phyloP scores from a whole-genome alignment of 176 grass and related monocot genomes.

The Avena eriantha region DNA sequence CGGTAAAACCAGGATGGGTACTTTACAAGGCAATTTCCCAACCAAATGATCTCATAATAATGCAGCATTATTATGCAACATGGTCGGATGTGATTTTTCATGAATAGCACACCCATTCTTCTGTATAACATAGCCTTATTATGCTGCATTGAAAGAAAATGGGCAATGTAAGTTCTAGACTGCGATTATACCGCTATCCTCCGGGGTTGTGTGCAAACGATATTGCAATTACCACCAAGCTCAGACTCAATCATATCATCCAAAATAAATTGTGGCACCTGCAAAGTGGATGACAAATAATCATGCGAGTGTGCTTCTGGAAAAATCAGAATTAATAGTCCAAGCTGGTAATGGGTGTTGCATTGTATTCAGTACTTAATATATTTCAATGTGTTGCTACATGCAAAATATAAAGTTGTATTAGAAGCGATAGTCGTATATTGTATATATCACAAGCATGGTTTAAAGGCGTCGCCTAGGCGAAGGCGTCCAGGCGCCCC shows the following conservation, averaged over 20 bases:
- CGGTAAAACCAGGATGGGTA: neutral
- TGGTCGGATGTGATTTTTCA: slow-evolving; percentile 28
- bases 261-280: slow-evolving; percentile 97
- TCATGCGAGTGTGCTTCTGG: slow-evolving; percentile 32
- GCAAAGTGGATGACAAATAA: slow-evolving; percentile 51
- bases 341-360: slow-evolving; percentile 5
- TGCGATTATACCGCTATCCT: slow-evolving; percentile 76
- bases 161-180: slow-evolving; percentile 15
- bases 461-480: too few relatives aligned
- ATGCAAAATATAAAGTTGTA: slow-evolving; percentile 13
- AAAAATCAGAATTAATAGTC: neutral
- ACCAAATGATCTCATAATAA: slow-evolving; percentile 35
- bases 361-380: neutral
- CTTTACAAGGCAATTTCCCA: neutral
- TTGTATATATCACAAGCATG: neutral
- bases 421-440: neutral
- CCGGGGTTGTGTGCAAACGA: slow-evolving; percentile 91
- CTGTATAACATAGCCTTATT: slow-evolving; percentile 11
- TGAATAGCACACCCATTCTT: slow-evolving; percentile 19
- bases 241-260: slow-evolving; percentile 96
- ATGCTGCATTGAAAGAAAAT: slow-evolving; percentile 2
- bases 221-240: slow-evolving; percentile 83
- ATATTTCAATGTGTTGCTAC: slow-evolving; percentile 1
- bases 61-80: slow-evolving; percentile 13
- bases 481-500: too few relatives aligned